A percentile compares a stretch with the other conserved stretches of the same genome.
phyloP scores from a whole-genome alignment of 306 rosid species.

The Castanospermum australe region DNA sequence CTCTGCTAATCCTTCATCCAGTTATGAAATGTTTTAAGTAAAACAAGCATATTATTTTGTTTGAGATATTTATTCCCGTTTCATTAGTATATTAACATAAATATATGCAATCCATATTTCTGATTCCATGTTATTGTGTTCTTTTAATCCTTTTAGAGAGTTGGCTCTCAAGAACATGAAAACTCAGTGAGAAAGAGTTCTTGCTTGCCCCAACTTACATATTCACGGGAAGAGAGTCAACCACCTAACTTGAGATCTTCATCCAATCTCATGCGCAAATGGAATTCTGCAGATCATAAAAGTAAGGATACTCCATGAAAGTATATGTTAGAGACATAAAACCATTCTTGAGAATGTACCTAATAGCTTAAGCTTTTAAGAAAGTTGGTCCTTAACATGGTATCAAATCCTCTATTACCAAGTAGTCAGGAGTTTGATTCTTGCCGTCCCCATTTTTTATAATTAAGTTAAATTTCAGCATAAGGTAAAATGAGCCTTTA shows the following conservation, averaged over 20 bases:
- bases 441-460: too few species aligned
- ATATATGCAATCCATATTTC: background rate
- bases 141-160: conserved; percentile 38
- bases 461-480: too few species aligned
- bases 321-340: too few species aligned
- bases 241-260: conserved; percentile 54
- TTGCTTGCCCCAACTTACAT: conserved; percentile 46
- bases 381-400: too few species aligned
- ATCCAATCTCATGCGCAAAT: conserved; percentile 46
- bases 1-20: background rate
- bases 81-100: background rate
- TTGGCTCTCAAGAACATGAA: conserved; percentile 60
- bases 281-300: conserved; percentile 56
- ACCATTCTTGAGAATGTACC: too few species aligned
- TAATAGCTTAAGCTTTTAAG: too few species aligned
- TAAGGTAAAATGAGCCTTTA: too few species aligned
- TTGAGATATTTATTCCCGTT: background rate
- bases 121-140: background rate
- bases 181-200: conserved; percentile 46
- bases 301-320: conserved; percentile 45
- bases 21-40: background rate
- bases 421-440: too few species aligned
- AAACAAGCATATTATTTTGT: background rate
- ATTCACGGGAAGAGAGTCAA: conserved; percentile 58
- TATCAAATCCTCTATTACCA: too few species aligned